A percentile compares a stretch with the other conserved stretches of the same genome.
Conservation (phyloP, 2,329 filamentous ascomycete species). For the Xenoacremonium recifei region DNA sequence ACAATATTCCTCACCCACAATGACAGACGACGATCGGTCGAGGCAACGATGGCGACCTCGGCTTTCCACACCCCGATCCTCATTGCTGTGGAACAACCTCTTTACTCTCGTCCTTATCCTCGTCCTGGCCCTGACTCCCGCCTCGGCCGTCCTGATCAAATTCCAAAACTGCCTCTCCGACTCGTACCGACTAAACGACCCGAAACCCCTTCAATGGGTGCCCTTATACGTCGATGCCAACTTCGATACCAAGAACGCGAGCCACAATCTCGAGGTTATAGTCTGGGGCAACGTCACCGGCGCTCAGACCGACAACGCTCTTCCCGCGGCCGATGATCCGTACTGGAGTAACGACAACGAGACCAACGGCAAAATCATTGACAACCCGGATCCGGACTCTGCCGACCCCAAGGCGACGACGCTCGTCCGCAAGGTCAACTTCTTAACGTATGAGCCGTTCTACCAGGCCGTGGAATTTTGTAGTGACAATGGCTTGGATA, state of each 20-base stretch:
- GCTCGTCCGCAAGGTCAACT: slow-evolving; percentile 66
- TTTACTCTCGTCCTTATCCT: slow-evolving; percentile 38
- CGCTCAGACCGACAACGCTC: slow-evolving; percentile 51
- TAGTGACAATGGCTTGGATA: slow-evolving; percentile 51
- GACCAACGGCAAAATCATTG: slow-evolving; percentile 74
- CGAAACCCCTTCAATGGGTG: slow-evolving; percentile 72
- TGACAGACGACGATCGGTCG: not conserved
- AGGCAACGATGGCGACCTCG: slow-evolving; percentile 14
- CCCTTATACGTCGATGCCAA: slow-evolving; percentile 72
- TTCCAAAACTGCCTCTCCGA: slow-evolving; percentile 82
- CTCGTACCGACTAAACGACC: slow-evolving; percentile 54
- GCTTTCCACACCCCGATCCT: slow-evolving; percentile 9
- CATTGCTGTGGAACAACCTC: slow-evolving; percentile 21
- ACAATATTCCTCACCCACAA: no score
- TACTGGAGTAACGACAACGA: slow-evolving; percentile 61
- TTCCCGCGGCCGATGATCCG: slow-evolving; percentile 59
- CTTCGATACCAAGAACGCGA: slow-evolving; percentile 62
- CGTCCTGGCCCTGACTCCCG: slow-evolving; percentile 40
- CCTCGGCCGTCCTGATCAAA: slow-evolving; percentile 64
- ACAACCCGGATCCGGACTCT: slow-evolving; percentile 49
- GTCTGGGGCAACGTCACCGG: slow-evolving; percentile 93
- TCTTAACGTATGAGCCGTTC: slow-evolving; percentile 75
- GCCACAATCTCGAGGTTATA: slow-evolving; percentile 70
- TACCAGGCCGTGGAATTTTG: slow-evolving; percentile 64
- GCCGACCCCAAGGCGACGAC: slow-evolving; percentile 65